phyloP scores from a whole-genome alignment of 169 alveolate species.

The Hepatocystis sp. region DNA sequence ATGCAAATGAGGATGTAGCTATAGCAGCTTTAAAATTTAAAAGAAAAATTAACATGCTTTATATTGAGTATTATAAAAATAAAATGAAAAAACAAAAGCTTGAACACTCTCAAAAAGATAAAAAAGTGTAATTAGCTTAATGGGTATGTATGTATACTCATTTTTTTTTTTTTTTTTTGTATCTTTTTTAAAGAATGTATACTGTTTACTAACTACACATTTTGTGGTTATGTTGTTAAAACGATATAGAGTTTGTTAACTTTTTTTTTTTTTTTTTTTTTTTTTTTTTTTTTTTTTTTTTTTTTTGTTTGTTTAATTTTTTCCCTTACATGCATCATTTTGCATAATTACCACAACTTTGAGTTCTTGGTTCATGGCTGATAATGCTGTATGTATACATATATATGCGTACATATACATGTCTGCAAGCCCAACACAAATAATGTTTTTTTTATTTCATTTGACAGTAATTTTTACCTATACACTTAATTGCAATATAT shows the following conservation, averaged over 20 bases:
- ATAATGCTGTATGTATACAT: not conserved
- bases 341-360: too few species aligned
- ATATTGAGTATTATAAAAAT: conserved; percentile 42
- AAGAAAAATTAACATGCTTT: conserved; percentile 49
- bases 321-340: too few species aligned
- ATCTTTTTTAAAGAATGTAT: not conserved
- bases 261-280: too few species aligned
- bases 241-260: too few species aligned
- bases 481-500: too few species aligned
- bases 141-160: too few species aligned
- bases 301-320: not conserved
- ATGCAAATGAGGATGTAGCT: conserved; percentile 60
- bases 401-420: not conserved
- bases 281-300: too few species aligned
- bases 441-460: too few species aligned
- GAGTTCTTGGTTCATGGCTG: not conserved
- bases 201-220: not conserved
- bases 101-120: not conserved
- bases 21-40: conserved; percentile 68
- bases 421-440: too few species aligned
- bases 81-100: conserved; percentile 5
- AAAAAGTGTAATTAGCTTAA: too few species aligned
- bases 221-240: not conserved
- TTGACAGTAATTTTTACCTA: too few species aligned
- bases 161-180: too few species aligned